phyloP scores from a whole-genome alignment of 805 yeast genomes.

The Candida germanica region DNA sequence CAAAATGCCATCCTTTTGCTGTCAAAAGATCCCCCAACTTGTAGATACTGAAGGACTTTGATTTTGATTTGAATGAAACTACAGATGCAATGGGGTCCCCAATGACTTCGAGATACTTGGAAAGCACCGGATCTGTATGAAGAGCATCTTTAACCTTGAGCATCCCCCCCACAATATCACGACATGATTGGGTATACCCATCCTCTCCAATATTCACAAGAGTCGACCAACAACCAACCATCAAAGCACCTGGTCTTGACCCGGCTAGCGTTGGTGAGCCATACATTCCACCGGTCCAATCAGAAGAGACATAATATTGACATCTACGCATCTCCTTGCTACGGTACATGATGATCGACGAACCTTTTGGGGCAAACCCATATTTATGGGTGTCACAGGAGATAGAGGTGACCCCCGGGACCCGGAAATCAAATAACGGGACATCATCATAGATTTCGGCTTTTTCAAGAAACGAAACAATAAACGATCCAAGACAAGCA shows the following conservation, averaged over 20 bases:
- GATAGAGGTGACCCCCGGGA: slow-evolving; percentile 90
- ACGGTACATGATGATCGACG: slow-evolving; percentile 89
- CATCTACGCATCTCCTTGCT: slow-evolving; percentile 59
- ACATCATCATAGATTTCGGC: slow-evolving; percentile 46
- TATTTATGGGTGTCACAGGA: slow-evolving; percentile 99
- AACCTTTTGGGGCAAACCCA: slow-evolving; percentile 98
- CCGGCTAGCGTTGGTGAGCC: slow-evolving; percentile 98
- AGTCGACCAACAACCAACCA: slow-evolving; percentile 99
- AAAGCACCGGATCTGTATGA: slow-evolving; percentile 40
- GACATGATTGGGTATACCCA: slow-evolving; percentile 73
- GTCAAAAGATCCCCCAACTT: slow-evolving; percentile 70
- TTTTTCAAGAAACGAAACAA: slow-evolving; percentile 73
- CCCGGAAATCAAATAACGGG: slow-evolving; percentile 76
- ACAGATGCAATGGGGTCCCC: slow-evolving; percentile 90
- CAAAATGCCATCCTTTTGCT: slow-evolving; percentile 82
- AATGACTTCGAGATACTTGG: slow-evolving; percentile 58
- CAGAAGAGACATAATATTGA: slow-evolving; percentile 80
- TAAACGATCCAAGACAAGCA: slow-evolving; percentile 91
- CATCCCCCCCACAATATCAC: slow-evolving; percentile 65
- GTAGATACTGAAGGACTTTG: slow-evolving; percentile 58
- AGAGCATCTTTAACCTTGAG: slow-evolving; percentile 49
- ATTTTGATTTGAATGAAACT: slow-evolving; percentile 63
- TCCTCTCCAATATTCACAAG: slow-evolving; percentile 74
- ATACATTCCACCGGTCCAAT: slow-evolving; percentile 93
- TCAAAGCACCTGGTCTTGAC: slow-evolving; percentile 92